These are phyloP conservation scores for Quercus glauca DNA, from an alignment of 306 rosid genomes.

Conservation along the genomic window DNA sequence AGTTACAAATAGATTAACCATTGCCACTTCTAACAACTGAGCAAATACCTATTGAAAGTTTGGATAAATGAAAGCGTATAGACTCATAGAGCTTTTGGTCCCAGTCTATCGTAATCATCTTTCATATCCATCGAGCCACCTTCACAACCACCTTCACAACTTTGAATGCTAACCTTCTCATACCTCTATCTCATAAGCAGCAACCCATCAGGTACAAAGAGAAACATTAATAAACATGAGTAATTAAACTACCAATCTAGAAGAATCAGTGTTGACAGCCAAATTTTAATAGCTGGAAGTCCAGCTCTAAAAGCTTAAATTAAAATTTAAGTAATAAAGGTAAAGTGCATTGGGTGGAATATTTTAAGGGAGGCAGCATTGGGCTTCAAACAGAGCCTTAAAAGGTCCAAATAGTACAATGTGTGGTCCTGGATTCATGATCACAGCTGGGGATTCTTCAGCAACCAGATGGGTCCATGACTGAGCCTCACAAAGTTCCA, in stretches of 20 bases:
- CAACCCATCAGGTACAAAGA: slow-evolving; percentile 19
- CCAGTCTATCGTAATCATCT: slow-evolving; percentile 66
- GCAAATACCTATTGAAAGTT: slow-evolving; percentile 81
- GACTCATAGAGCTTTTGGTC: slow-evolving; percentile 66
- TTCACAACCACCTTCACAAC: slow-evolving; percentile 64
- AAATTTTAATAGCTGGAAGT: no score
- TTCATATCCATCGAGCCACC: slow-evolving; percentile 25
- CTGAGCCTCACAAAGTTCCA: no score
- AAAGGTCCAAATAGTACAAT: no score
- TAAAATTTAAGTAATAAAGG: no score
- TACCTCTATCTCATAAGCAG: slow-evolving; percentile 45
- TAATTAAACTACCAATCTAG: slow-evolving; percentile 18
- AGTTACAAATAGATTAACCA: not conserved
- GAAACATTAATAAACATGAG: not conserved
- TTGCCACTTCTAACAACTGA: slow-evolving; percentile 1
- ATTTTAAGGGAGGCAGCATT: no score
- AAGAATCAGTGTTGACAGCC: not conserved
- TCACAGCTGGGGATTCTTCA: no score
- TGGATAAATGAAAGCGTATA: slow-evolving; percentile 82
- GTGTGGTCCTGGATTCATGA: no score
- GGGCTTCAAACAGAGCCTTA: no score
- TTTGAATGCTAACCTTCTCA: slow-evolving; percentile 85
- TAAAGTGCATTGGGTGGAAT: no score
- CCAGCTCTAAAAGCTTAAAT: no score
- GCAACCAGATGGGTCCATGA: no score